Evolutionary conservation across 371 early-diverging fungal genomes (phyloP).

Genomic region (Capillidium rhysosporum): DNA sequence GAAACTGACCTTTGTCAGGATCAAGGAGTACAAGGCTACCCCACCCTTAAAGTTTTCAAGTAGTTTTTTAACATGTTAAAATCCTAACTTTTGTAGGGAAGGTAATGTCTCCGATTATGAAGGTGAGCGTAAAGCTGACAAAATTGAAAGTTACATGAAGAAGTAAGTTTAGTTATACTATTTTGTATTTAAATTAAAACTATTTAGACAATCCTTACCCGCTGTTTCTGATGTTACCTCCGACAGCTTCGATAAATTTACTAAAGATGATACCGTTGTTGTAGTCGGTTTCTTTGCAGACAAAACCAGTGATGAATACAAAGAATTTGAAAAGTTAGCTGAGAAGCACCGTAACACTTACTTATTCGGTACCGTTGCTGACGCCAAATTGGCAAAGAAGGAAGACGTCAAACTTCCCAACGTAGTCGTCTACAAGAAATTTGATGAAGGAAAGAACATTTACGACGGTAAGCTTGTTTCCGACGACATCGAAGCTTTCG

Average conservation of each 20-base stretch:
- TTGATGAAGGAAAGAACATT: constrained; percentile 64
- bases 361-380: constrained; percentile 47
- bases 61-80: constrained; percentile 7
- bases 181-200: too few species aligned
- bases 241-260: constrained; percentile 46
- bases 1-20: constrained; percentile 63
- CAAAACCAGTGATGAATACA: constrained; percentile 32
- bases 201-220: constrained; percentile 54
- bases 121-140: constrained; percentile 62
- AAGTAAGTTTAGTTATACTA: constrained; percentile 28
- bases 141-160: constrained; percentile 74
- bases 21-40: constrained; percentile 70
- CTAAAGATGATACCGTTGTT: constrained; percentile 62
- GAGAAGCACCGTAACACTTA: constrained; percentile 57
- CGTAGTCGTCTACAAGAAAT: constrained; percentile 69
- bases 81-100: constrained; percentile 13
- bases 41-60: constrained; percentile 77
- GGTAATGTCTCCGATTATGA: constrained; percentile 50
- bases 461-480: constrained; percentile 28
- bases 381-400: constrained; percentile 20
- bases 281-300: constrained; percentile 53
- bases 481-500: constrained; percentile 33
- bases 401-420: constrained; percentile 31
- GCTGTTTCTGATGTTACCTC: constrained; percentile 42
- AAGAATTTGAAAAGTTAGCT: constrained; percentile 40